Base-by-base conservation (phyloP, 2,329 filamentous ascomycete species). In the Hymenotorrendiella dingleyae region DNA sequence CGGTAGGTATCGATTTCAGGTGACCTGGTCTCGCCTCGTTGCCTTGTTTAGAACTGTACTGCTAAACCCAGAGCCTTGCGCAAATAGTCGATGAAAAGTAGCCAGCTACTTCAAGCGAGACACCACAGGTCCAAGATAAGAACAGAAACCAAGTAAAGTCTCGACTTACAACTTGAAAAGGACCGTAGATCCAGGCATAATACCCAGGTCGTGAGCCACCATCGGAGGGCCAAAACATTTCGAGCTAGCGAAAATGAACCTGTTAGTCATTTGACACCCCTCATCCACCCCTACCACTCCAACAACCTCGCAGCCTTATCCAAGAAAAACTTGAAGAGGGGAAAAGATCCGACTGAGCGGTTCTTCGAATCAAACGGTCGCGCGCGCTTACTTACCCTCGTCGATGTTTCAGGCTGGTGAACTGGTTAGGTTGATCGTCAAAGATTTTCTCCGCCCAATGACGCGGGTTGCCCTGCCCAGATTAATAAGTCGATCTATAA, bases 381-480 rank as follows among this genome's bases (percentile, higher is more conserved):
- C n/a, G n/a, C n/a, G 38, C 41, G 36, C 45, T 43, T 55, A 23
- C 62, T 60, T 48, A 68, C 66, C 47, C 46, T 55, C 54, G 54
- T 36, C 56, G 58, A 45, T 70, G 64, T 50, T 67, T 70, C 38
- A 80, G 60, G 4, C 67, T 64, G 4, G 74, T 78, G 9, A 68
- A 70, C 0, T 74, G 68, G 28, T 77, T 61, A 22, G 54, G 56
- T 0, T 73, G 72, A 16, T 72, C 64, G 1, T 73, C 72, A 49
- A 82, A 81, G 19, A 82, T 77, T 29, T 74, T 68, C 51, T 79
- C 71, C 5, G 77, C 75, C 78, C 78, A 82, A 54, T 82, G 77
- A 4, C 67, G 61, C 37, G 63, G 64, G 74, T 79, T 33, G 26
- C 3, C 42, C 46, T 48, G 36, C n/a, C n/a, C 34, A 43, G 39